Percentiles rank a stretch among this genome's conserved stretches.
Evolutionary conservation across 345 rosid species (phyloP).

Genomic region (Pelargonium nanum): DNA sequence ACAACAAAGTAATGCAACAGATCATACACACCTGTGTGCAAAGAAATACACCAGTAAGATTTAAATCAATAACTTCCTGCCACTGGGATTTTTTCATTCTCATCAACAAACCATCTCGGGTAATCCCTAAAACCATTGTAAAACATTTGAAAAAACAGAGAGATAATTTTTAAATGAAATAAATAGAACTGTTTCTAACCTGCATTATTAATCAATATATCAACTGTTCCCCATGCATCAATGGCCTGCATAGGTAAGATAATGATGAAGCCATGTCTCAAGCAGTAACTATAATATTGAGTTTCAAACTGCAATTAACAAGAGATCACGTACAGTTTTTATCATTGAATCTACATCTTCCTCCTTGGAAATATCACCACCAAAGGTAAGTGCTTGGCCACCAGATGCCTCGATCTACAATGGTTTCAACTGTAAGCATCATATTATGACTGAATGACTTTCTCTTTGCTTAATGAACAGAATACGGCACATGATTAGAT

Average conservation of each 20-base stretch:
- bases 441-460: background rate
- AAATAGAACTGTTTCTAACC: constrained; percentile 30
- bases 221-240: constrained; percentile 94
- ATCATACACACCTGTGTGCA: constrained; percentile 69
- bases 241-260: constrained; percentile 49
- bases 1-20: constrained; percentile 7
- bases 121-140: constrained; percentile 54
- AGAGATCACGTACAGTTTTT: constrained; percentile 19
- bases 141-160: constrained; percentile 16
- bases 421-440: background rate
- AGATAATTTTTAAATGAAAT: constrained; percentile 5
- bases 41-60: constrained; percentile 90
- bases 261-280: constrained; percentile 5
- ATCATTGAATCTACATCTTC: constrained; percentile 32
- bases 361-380: constrained; percentile 32
- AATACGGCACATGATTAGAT: no score
- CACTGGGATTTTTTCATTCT: constrained; percentile 91
- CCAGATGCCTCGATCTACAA: constrained; percentile 21
- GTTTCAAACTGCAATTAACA: background rate
- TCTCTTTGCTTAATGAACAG: background rate
- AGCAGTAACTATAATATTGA: background rate
- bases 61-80: constrained; percentile 91
- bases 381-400: constrained; percentile 28
- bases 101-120: constrained; percentile 75
- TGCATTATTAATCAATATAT: constrained; percentile 88